Evolutionary conservation across 2,329 filamentous ascomycete genomes (phyloP).

Genomic region (Blastomyces silverae): DNA sequence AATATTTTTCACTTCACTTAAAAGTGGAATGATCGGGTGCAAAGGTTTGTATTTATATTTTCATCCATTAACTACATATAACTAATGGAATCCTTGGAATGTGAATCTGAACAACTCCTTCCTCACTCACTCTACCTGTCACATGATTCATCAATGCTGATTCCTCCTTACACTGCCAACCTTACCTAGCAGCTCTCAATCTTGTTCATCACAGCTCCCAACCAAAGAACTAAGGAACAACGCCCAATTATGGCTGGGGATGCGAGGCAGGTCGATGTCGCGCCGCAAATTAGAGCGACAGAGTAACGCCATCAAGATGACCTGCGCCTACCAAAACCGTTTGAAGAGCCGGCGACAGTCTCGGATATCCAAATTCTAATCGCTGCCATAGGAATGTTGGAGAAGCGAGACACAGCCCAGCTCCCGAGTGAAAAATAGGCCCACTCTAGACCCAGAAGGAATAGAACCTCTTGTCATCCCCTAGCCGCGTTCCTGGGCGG

Average conservation of each 20-base stretch:
- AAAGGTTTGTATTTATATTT: too few species aligned
- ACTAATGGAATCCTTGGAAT: too few species aligned
- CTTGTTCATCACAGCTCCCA: too few species aligned
- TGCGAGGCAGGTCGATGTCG: background rate
- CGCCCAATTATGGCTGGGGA: constrained; percentile 2
- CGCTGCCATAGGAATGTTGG: constrained; percentile 6
- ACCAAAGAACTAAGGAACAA: too few species aligned
- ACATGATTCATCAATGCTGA: too few species aligned
- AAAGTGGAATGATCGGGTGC: too few species aligned
- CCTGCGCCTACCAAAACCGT: background rate
- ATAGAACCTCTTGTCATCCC: background rate
- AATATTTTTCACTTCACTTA: background rate
- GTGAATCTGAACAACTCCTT: too few species aligned
- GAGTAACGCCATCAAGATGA: background rate
- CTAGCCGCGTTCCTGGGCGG: constrained; percentile 2
- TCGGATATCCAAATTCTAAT: constrained; percentile 8
- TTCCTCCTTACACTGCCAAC: too few species aligned
- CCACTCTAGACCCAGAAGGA: background rate
- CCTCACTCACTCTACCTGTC: too few species aligned
- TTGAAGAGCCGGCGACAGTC: constrained; percentile 5
- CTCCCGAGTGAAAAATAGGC: background rate
- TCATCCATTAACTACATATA: too few species aligned
- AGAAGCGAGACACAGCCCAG: constrained; percentile 10
- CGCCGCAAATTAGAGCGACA: background rate
- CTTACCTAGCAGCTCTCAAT: too few species aligned